Conservation (phyloP, 148 eudicot species). For the Dysphania ambrosioides region DNA sequence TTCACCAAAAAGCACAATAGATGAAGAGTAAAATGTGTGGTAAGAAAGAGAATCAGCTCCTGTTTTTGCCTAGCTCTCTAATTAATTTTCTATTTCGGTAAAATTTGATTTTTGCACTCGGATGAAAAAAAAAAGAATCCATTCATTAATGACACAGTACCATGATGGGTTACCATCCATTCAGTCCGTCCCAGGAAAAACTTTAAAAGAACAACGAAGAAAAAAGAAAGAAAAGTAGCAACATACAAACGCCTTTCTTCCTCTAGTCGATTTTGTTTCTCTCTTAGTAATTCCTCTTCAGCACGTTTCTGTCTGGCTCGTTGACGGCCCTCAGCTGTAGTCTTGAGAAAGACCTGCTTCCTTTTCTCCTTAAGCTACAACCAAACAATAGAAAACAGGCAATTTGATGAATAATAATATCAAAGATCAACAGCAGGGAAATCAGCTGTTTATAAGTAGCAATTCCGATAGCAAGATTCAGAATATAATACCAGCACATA, state of each 20-base stretch:
- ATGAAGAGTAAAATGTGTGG: too few relatives aligned
- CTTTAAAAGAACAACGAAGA: too few relatives aligned
- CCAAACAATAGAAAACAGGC: slow-evolving; percentile 23
- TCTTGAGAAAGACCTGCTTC: slow-evolving; percentile 82
- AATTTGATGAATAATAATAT: neutral
- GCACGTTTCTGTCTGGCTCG: slow-evolving; percentile 89
- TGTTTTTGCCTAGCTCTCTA: too few relatives aligned
- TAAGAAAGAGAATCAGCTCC: too few relatives aligned
- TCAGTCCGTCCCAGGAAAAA: neutral
- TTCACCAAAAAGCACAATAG: too few relatives aligned
- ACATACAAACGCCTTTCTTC: slow-evolving; percentile 88
- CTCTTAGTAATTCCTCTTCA: slow-evolving; percentile 79
- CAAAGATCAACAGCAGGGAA: neutral
- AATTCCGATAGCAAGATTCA: slow-evolving; percentile 3
- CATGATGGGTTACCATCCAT: too few relatives aligned
- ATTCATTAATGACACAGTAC: too few relatives aligned
- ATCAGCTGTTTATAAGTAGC: neutral
- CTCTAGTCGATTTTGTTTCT: slow-evolving; percentile 70
- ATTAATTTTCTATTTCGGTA: too few relatives aligned
- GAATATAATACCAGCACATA: neutral
- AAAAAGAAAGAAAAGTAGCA: slow-evolving; percentile 14
- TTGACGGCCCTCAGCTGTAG: slow-evolving; percentile 92
- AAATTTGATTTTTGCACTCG: too few relatives aligned
- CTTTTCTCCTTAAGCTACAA: slow-evolving; percentile 81
- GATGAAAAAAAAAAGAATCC: too few relatives aligned